phyloP scores from a whole-genome alignment of 1,139 yeast genomes.

The Nakaseomyces glabratus region DNA sequence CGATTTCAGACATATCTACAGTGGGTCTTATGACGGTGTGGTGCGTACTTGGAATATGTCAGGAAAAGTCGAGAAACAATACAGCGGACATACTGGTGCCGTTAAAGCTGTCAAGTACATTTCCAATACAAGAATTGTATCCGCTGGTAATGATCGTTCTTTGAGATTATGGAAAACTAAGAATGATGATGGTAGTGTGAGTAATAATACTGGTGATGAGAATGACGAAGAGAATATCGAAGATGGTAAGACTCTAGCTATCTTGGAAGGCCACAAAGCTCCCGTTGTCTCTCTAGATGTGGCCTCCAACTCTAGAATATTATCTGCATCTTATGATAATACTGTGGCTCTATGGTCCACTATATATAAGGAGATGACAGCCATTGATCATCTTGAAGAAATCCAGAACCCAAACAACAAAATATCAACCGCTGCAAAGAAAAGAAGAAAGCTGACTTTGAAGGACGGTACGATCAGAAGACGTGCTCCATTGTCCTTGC shows the following conservation, averaged over 20 bases:
- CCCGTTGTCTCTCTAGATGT: conserved; percentile 75
- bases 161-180: conserved; percentile 80
- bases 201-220: conserved; percentile 37
- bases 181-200: conserved; percentile 30
- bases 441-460: conserved; percentile 74
- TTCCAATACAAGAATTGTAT: conserved; percentile 63
- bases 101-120: conserved; percentile 75
- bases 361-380: conserved; percentile 73
- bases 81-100: conserved; percentile 81
- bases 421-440: conserved; percentile 70
- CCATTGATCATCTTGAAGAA: conserved; percentile 51
- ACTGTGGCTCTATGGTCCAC: conserved; percentile 88
- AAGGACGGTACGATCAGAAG: conserved; percentile 71
- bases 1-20: conserved; percentile 45
- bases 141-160: conserved; percentile 85
- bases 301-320: conserved; percentile 45
- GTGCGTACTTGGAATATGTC: conserved; percentile 81
- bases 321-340: conserved; percentile 80
- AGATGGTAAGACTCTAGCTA: conserved; percentile 70
- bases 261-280: conserved; percentile 81
- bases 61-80: conserved; percentile 76
- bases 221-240: conserved; percentile 46
- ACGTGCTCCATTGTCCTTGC: conserved; percentile 67
- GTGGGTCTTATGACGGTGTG: conserved; percentile 92
- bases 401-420: conserved; percentile 36